Evolutionary conservation across 2,329 filamentous ascomycete genomes (phyloP), one percentile per base, ranked within the genome.

Genomic region (Fusarium sp.): DNA sequence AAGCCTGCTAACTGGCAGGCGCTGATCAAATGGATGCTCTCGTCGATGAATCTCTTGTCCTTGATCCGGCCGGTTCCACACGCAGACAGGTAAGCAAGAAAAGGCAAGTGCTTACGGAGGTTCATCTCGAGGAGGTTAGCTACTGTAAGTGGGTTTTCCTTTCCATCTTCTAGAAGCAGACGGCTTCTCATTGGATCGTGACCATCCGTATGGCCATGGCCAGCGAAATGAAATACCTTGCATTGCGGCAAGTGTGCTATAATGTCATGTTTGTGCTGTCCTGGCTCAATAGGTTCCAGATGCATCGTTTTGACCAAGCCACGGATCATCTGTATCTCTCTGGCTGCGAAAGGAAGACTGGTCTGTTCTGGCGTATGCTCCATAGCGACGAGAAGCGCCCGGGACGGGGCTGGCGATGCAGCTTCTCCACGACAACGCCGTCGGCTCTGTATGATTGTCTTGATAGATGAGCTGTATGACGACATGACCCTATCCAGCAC

Each of bases 161-260:
- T 52, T 2, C 35, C n/a, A 5, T 63, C 45, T 1, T 35, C 6
- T 0, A 60, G 17, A 5, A 33, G 17, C 4, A 59, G 29, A 35
- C 15, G 41, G 7, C 55, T 64, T 5, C 31, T n/a, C 4, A 45
- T 27, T 7, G 62, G 58, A 8, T 63, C 13, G 1, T 49, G 7
- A 12, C 2, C 15, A 12, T 65, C 35, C 12, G 33, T 63, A 5
- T 54, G 12, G 3, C 49, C 59, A 13, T 63, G 58, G 0, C 47
- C 57, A 11, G 29, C 57, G 14, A 65, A 65, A 20, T 65, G 62
- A 12, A 64, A 62, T 4, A 65, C 25, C 3, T 31, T 63, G 13
- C 36, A 49, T 11, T 44, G 27, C 10, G 17, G 20, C 5, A 62
- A 20, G 27, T 31, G 27, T 39, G 35, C 11, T 4, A 62, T 12